phyloP scores from a whole-genome alignment of 768 basidiomycete genomes.

The Mycena rosella region DNA sequence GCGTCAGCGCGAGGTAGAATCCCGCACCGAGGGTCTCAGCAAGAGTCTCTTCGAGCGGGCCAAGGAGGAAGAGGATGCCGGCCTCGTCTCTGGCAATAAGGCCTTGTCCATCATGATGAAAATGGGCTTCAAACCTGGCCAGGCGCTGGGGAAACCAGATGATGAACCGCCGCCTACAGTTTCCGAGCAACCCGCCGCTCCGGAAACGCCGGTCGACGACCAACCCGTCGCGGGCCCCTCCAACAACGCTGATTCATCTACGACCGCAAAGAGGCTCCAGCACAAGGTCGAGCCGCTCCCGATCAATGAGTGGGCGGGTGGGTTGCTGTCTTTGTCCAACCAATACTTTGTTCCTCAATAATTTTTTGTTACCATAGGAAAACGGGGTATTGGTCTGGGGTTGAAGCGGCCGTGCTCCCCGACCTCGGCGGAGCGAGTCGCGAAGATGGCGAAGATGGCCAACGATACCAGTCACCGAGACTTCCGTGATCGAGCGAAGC shows the following conservation, averaged over 20 bases:
- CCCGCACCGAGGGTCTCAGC: conserved; percentile 81
- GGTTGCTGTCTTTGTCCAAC: conserved; percentile 40
- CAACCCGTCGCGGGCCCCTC: conserved; percentile 15
- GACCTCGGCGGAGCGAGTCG: conserved; percentile 69
- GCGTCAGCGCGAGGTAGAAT: conserved; percentile 78
- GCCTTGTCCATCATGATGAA: conserved; percentile 93
- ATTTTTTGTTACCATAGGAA: conserved; percentile 62
- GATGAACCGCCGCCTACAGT: conserved; percentile 25
- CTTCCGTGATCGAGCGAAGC: conserved; percentile 78
- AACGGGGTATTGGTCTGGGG: conserved; percentile 78
- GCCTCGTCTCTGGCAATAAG: conserved; percentile 71
- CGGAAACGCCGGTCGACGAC: conserved; percentile 13
- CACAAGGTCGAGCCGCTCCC: conserved; percentile 80
- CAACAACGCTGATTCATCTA: background rate
- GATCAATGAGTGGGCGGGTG: conserved; percentile 86
- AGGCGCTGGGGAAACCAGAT: conserved; percentile 72
- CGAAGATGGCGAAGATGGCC: conserved; percentile 77
- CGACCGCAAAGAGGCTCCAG: conserved; percentile 34
- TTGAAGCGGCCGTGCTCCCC: conserved; percentile 78
- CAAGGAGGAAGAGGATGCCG: conserved; percentile 70
- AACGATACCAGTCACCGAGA: conserved; percentile 66
- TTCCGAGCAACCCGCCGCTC: conserved; percentile 7
- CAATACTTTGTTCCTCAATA: conserved; percentile 6
- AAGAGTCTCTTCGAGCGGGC: conserved; percentile 87
- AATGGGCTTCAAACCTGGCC: conserved; percentile 92